These are phyloP conservation scores for Penicillium coffeae DNA, from an alignment of 495 filamentous ascomycete genomes.

Conservation along the genomic window DNA sequence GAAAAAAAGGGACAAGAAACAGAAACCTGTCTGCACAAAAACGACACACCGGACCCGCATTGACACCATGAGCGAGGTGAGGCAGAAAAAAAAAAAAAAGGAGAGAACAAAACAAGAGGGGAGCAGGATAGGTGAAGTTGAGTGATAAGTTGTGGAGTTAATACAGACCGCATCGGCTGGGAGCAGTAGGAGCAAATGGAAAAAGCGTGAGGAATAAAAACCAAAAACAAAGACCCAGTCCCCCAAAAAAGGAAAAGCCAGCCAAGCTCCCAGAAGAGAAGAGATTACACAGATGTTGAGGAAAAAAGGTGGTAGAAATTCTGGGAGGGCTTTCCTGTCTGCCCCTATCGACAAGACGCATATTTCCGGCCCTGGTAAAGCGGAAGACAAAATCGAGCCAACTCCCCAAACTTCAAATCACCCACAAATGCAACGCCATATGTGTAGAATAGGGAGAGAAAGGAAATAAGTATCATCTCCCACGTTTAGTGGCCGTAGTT, in stretches of 20 bases:
- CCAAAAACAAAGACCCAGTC: constrained; percentile 18
- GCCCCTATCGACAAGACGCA: constrained; percentile 15
- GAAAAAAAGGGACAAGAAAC: constrained; percentile 13
- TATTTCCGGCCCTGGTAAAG: constrained; percentile 5
- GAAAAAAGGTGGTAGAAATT: constrained; percentile 27
- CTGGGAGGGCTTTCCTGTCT: constrained; percentile 21
- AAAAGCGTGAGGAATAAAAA: constrained; percentile 14
- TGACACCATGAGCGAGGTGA: constrained; percentile 24
- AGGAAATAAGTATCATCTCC: constrained; percentile 7
- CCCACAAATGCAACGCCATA: constrained; percentile 37
- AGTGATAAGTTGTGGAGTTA: constrained; percentile 40
- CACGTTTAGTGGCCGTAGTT: constrained; percentile 54
- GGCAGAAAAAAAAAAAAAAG: constrained; percentile 9
- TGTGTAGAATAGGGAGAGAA: constrained; percentile 20
- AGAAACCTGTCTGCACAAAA: constrained; percentile 18
- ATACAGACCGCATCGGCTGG: constrained; percentile 28
- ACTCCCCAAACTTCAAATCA: constrained; percentile 28
- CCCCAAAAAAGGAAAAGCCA: constrained; percentile 27
- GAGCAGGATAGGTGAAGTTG: constrained; percentile 8
- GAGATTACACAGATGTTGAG: constrained; percentile 44
- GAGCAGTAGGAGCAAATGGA: constrained; percentile 23
- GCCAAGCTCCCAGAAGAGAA: constrained; percentile 46
- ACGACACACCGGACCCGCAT: constrained; percentile 25
- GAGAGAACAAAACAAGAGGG: constrained; percentile 9
- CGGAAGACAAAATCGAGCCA: constrained; percentile 13